Evolutionary conservation across 352 stramenopile species (phyloP).

Genomic region (Pythium dissotocum): DNA sequence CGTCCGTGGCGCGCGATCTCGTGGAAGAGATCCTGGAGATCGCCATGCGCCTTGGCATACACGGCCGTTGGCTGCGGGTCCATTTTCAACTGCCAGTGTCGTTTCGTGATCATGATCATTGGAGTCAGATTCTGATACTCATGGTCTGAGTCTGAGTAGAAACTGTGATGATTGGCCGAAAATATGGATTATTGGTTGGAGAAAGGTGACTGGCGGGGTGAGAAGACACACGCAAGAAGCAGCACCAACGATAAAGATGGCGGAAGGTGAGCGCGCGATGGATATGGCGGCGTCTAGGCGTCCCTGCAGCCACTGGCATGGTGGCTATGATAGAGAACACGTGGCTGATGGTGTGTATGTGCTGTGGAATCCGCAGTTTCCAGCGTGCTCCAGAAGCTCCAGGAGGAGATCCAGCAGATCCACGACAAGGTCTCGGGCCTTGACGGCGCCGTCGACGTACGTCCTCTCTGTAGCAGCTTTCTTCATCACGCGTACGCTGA

Average conservation of each 20-base stretch:
- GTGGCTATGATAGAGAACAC: neutral
- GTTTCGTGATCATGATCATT: conserved; percentile 5
- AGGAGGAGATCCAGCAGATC: conserved; percentile 58
- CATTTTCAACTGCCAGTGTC: conserved; percentile 31
- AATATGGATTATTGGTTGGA: conserved; percentile 32
- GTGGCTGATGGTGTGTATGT: neutral
- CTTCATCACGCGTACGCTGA: neutral
- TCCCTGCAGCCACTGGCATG: neutral
- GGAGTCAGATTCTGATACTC: conserved; percentile 5
- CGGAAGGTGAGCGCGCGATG: conserved; percentile 32
- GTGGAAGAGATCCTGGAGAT: conserved; percentile 61
- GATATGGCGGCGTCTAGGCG: neutral
- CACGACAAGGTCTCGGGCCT: conserved; percentile 54
- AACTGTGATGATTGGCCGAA: conserved; percentile 35
- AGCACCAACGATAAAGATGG: conserved; percentile 7
- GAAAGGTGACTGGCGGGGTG: conserved; percentile 9
- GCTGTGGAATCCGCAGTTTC: conserved; percentile 30
- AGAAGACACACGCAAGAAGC: neutral
- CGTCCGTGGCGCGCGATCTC: conserved; percentile 53
- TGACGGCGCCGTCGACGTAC: conserved; percentile 44
- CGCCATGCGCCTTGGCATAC: conserved; percentile 48
- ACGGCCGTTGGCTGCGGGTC: conserved; percentile 46
- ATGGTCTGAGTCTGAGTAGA: conserved; percentile 10
- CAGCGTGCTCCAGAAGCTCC: conserved; percentile 48
- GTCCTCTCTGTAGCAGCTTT: conserved; percentile 7